Conservation (phyloP, 495 filamentous ascomycete genomes). For the Penicillium salamii region DNA sequence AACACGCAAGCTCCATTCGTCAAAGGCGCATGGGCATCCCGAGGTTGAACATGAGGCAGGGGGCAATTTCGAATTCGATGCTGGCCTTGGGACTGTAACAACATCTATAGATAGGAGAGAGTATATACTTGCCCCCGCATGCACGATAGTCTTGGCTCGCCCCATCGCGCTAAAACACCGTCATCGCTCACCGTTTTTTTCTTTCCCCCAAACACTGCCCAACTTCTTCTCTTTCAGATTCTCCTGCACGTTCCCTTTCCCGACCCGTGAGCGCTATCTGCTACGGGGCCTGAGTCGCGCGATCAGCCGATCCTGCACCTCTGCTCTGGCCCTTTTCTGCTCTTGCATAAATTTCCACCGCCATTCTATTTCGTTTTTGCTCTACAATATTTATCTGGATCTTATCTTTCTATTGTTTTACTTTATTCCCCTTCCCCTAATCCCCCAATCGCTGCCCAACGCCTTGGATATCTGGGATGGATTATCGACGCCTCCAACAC, state of each 20-base stretch:
- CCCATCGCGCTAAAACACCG: slow-evolving; percentile 25
- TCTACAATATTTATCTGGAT: background rate
- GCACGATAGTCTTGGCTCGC: slow-evolving; percentile 23
- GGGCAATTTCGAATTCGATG: background rate
- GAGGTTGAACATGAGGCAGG: background rate
- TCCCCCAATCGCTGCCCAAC: slow-evolving; percentile 3
- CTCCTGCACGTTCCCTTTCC: slow-evolving; percentile 11
- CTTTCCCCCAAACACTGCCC: slow-evolving; percentile 3
- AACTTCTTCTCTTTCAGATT: background rate
- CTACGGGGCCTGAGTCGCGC: slow-evolving; percentile 16
- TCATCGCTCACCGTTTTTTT: slow-evolving; percentile 22
- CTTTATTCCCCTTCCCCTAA: background rate
- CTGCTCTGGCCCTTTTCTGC: slow-evolving; percentile 9
- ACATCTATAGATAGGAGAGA: background rate
- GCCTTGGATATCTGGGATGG: background rate
- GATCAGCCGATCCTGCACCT: slow-evolving; percentile 25
- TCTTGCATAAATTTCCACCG: slow-evolving; percentile 14
- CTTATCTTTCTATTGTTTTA: too few species aligned
- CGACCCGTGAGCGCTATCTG: slow-evolving; percentile 11
- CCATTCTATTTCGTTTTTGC: slow-evolving; percentile 1
- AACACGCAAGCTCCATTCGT: background rate
- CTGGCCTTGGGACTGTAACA: background rate
- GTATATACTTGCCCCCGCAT: slow-evolving; percentile 15
- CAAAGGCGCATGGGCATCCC: background rate
- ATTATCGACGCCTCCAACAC: slow-evolving; percentile 6